Evolutionary conservation across 2,329 filamentous ascomycete genomes (phyloP), one percentile per base, ranked within the genome.

Genomic region (Neopestalotiopsis clavispora): DNA sequence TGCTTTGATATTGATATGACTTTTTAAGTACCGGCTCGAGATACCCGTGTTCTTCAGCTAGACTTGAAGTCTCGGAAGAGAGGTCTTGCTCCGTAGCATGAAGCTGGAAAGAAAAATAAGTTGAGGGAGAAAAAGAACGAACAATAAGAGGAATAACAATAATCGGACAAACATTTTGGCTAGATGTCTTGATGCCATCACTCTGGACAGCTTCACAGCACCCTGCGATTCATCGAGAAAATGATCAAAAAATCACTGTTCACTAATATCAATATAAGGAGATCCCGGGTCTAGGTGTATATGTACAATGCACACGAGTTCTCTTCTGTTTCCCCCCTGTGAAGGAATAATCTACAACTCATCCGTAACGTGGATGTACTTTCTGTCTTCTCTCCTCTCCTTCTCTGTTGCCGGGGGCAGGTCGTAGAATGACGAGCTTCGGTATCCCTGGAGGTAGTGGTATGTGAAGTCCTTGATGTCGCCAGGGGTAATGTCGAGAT

Each of bases 311-410:
- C 72, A 71, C 74, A 72, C 69, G 67, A 67, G 58, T 62, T 68
- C 67, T 69, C 66, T 69, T 68, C 69, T 63, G 70, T 66, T 68
- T 62, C 40, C 67, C 40, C 67, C 68, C 75, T 69, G 70, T 62
- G 49, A 69, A 69, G 66, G 69, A 28, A 30, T 69, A 49, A 67
- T 81, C 84, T 91, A 96, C 86, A 94, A 89, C 81, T 96, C 92
- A 80, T 97, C 94, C 78, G 94, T 85, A 71, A 99, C 95, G 81
- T 99, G 96, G 80, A 98, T 85, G 81, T 97, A 99, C 87, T 98
- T 96, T 89, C 91, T 96, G 83, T 98, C 95, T 82, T 98, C 95
- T 76, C 89, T 88, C 88, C 91, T 96, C 87, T 99, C 96, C 82
- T 92, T 93, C 84, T 98, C 95, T 42, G 95, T 98, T 77, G 95